These are phyloP conservation scores for Francoa sonchifolia DNA, from an alignment of 441 rosid genomes.

Conservation along the genomic window DNA sequence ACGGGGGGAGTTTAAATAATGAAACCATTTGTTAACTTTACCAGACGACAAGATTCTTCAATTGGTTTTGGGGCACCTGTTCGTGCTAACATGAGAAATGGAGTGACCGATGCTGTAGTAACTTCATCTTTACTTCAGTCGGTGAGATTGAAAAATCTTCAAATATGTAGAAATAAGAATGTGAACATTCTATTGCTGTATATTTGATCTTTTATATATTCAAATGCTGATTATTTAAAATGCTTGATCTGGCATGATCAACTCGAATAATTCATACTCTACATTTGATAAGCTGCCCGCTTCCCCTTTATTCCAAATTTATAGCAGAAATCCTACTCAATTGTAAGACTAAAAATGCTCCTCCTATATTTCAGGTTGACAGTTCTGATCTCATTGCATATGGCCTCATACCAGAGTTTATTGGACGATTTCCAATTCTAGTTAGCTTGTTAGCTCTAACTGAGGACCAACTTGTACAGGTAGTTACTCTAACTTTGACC, in stretches of 20 bases:
- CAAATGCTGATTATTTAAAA: too few relatives aligned
- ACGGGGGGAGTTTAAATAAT: slow-evolving; percentile 11
- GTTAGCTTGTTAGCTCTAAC: slow-evolving; percentile 83
- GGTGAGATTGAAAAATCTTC: slow-evolving; percentile 29
- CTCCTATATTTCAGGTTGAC: slow-evolving; percentile 55
- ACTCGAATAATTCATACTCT: too few relatives aligned
- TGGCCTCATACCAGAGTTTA: slow-evolving; percentile 95
- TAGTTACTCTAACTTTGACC: too few relatives aligned
- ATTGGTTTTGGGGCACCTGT: slow-evolving; percentile 98
- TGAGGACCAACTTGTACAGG: slow-evolving; percentile 83
- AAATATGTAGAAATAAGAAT: slow-evolving; percentile 5
- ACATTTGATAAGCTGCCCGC: background rate
- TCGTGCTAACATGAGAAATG: slow-evolving; percentile 85
- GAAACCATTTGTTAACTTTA: slow-evolving; percentile 13
- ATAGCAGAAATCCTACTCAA: slow-evolving; percentile 1
- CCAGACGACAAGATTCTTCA: slow-evolving; percentile 83
- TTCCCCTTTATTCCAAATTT: background rate
- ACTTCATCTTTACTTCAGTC: slow-evolving; percentile 84
- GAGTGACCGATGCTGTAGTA: slow-evolving; percentile 51
- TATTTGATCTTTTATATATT: background rate
- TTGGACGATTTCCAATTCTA: slow-evolving; percentile 85
- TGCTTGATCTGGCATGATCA: too few relatives aligned
- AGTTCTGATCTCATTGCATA: slow-evolving; percentile 88
- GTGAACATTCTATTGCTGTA: background rate
- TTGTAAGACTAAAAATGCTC: slow-evolving; percentile 4